Conservation (phyloP, 2,329 filamentous ascomycete genomes). For the Neonectria coccinea region DNA sequence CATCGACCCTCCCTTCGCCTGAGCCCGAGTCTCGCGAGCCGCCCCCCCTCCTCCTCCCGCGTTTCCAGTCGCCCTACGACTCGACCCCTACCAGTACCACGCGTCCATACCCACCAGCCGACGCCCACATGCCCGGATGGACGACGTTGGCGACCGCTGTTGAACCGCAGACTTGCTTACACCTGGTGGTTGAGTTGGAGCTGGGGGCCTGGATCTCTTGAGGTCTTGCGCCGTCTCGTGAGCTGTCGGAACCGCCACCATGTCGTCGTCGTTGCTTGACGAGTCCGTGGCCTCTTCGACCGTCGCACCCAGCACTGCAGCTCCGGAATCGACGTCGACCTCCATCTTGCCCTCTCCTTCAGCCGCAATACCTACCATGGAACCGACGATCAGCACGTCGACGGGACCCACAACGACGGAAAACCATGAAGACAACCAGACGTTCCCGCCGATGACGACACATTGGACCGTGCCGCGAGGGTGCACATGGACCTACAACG, state of each 20-base stretch:
- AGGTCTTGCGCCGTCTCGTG: slow-evolving; percentile 21
- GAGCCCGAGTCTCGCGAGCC: slow-evolving; percentile 17
- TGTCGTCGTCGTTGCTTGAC: slow-evolving; percentile 33
- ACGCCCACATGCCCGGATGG: slow-evolving; percentile 39
- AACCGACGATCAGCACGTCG: slow-evolving; percentile 33
- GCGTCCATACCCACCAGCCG: slow-evolving; percentile 23
- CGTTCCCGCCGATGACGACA: slow-evolving; percentile 54
- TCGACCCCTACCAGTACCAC: slow-evolving; percentile 23
- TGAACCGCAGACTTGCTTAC: slow-evolving; percentile 39
- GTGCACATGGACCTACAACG: slow-evolving; percentile 56
- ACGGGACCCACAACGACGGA: slow-evolving; percentile 35
- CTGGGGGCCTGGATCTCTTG: slow-evolving; percentile 25
- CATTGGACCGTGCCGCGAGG: slow-evolving; percentile 51
- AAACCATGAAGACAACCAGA: slow-evolving; percentile 36
- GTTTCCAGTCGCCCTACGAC: slow-evolving; percentile 10
- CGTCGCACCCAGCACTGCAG: slow-evolving; percentile 26
- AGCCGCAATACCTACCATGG: slow-evolving; percentile 29
- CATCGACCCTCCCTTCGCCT: slow-evolving; percentile 30
- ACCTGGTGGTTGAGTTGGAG: slow-evolving; percentile 35
- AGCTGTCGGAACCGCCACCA: slow-evolving; percentile 14
- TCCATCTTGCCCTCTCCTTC: slow-evolving; percentile 36
- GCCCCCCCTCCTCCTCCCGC: slow-evolving; percentile 12
- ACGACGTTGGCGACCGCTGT: slow-evolving; percentile 35
- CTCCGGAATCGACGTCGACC: slow-evolving; percentile 14
- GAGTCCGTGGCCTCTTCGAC: slow-evolving; percentile 26